Conservation (phyloP, 441 rosid species). For the Brassica hybrid region DNA sequence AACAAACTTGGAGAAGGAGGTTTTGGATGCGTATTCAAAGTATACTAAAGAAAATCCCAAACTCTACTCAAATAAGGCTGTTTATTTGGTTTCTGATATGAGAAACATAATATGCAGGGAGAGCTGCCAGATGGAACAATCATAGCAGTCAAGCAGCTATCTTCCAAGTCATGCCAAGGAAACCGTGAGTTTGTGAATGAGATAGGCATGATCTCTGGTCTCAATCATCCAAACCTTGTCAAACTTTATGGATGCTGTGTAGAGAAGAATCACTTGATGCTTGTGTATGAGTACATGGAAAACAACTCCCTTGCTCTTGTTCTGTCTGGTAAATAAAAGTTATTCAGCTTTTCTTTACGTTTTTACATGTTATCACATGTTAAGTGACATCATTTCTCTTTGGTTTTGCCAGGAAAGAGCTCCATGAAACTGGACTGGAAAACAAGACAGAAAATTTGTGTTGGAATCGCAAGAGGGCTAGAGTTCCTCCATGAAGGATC, state of each 20-base stretch:
- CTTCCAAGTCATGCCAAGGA: constrained; percentile 4
- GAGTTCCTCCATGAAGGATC: background rate
- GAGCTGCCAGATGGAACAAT: background rate
- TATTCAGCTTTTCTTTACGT: background rate
- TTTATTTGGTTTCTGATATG: background rate
- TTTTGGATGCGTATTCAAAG: constrained; percentile 82
- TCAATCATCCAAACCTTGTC: constrained; percentile 1
- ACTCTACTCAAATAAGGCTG: background rate
- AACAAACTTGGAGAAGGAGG: constrained; percentile 35
- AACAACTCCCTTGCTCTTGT: background rate
- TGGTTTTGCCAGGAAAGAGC: background rate
- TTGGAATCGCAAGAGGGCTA: background rate
- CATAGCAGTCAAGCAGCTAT: background rate
- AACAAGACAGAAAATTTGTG: background rate
- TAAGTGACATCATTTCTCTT: background rate
- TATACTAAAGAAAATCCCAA: constrained; percentile 18
- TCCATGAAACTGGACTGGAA: background rate
- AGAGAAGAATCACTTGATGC: background rate
- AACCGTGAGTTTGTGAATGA: constrained; percentile 4
- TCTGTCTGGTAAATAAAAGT: background rate
- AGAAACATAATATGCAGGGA: background rate
- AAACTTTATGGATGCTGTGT: background rate
- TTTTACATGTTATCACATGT: background rate
- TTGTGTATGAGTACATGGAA: constrained; percentile 5
- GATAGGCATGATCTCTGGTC: background rate